Evolutionary conservation across 2,329 filamentous ascomycete species (phyloP).

Genomic region (Fusarium mangiferae): DNA sequence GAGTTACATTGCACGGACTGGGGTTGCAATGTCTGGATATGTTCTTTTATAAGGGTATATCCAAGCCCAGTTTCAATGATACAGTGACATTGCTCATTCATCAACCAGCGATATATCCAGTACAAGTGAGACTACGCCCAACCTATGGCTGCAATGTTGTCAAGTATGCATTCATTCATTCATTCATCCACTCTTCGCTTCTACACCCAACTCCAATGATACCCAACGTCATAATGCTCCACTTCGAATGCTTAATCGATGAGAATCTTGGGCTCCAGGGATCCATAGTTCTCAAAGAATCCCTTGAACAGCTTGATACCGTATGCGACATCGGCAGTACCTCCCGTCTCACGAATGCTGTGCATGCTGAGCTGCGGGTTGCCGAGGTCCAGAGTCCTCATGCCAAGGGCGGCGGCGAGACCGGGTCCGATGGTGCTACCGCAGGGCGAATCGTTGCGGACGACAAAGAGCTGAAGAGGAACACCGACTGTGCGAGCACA

Average conservation of each 20-base stretch:
- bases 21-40: constrained; percentile 39
- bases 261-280: constrained; percentile 82
- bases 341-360: constrained; percentile 92
- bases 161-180: not conserved
- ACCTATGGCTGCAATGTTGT: not conserved
- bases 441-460: constrained; percentile 93
- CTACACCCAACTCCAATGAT: constrained; percentile 18
- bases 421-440: constrained; percentile 99
- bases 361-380: constrained; percentile 98
- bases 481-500: constrained; percentile 79
- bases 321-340: constrained; percentile 86
- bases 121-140: not conserved
- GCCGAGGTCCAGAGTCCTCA: constrained; percentile 89
- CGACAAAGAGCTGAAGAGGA: constrained; percentile 94
- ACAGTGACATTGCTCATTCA: constrained; percentile 5
- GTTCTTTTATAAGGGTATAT: not conserved
- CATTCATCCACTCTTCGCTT: not conserved
- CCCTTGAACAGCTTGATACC: constrained; percentile 86
- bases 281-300: constrained; percentile 88
- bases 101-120: constrained; percentile 8
- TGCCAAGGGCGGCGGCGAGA: constrained; percentile 85
- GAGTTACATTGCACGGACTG: not conserved
- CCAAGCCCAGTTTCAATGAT: constrained; percentile 1
- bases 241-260: constrained; percentile 69
- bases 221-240: constrained; percentile 11